These are phyloP conservation scores for Ogataea pilisensis DNA, from an alignment of 805 yeast species.

Conservation along the genomic window DNA sequence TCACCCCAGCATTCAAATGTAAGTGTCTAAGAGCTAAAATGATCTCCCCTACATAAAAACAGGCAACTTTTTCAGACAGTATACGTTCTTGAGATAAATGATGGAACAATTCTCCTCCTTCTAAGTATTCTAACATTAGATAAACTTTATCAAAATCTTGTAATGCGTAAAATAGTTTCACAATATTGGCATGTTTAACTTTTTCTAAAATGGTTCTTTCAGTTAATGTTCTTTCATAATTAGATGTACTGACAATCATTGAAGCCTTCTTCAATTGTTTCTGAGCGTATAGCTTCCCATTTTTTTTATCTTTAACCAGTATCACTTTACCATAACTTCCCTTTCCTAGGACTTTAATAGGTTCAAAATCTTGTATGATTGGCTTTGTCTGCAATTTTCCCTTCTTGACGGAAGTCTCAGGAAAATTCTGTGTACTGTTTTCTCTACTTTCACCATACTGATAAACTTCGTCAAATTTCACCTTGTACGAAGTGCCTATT, in stretches of 20 bases:
- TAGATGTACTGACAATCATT: conserved; percentile 53
- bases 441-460: conserved; percentile 24
- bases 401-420: conserved; percentile 1
- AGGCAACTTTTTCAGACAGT: conserved; percentile 59
- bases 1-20: conserved; percentile 69
- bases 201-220: conserved; percentile 72
- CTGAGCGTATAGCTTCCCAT: conserved; percentile 74
- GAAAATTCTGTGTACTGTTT: conserved; percentile 6
- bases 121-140: conserved; percentile 72
- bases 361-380: conserved; percentile 57
- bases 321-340: conserved; percentile 90
- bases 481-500: conserved; percentile 47
- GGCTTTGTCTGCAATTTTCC: conserved; percentile 15
- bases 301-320: conserved; percentile 59
- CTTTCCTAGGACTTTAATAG: conserved; percentile 72
- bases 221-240: conserved; percentile 73
- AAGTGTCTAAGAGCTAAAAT: conserved; percentile 72
- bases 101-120: conserved; percentile 82
- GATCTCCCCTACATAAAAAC: conserved; percentile 78
- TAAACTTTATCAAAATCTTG: conserved; percentile 79
- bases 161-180: conserved; percentile 74
- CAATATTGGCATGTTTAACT: conserved; percentile 76
- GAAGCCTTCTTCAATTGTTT: conserved; percentile 82
- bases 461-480: conserved; percentile 41
- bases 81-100: conserved; percentile 49